Base-by-base conservation (phyloP, 2,329 filamentous ascomycete species). In the Arachnomyces sp. region DNA sequence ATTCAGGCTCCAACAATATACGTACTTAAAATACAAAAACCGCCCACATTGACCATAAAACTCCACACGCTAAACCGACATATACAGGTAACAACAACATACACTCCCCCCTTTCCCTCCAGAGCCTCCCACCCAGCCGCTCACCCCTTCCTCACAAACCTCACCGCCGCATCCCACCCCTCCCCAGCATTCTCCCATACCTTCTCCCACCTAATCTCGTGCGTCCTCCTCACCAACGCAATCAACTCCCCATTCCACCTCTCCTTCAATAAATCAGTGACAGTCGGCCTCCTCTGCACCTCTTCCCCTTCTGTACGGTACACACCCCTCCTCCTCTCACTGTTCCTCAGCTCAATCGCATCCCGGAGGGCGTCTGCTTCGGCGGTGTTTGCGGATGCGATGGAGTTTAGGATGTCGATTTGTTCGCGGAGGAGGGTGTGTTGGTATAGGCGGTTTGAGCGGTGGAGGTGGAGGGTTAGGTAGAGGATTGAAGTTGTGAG, bases 221-320 rank as follows among this genome's bases (percentile, higher is more conserved):
- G 77, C 42, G 77, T 74, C 72, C 77, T 81, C 43, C 70, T 71
- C 40, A 83, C 81, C 38, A 81, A 72, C 45, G 70, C 70, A 58
- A 82, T 74, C 28, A 90, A 63, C 61, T 90, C 84, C 37, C 73
- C 63, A 60, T 92, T 90, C 84, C 84, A 90, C 44, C 76, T 70
- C 54, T 84, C 81, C 67, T 90, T 90, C 52, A 81, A 71, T 28
- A 76, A 68, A 56, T 88, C 82, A 39, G 79, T 57, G 36, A 84
- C 65, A 35, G 71, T 70, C 18, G 72, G 70, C 46, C 73, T 68
- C 50, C 75, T 67, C 50, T 38, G 7, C 20, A 42, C 41, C 7
- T 45, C 43, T 40, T 42, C 28, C 38, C 53, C 11, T 18, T 36
- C 34, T 20, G 32, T 18, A 37, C 33, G 31, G 37, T 42, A 25